These are phyloP conservation scores for Anthracocystis panici-leucophaei DNA, from an alignment of 1,284 basidiomycete genomes.

Conservation along the genomic window DNA sequence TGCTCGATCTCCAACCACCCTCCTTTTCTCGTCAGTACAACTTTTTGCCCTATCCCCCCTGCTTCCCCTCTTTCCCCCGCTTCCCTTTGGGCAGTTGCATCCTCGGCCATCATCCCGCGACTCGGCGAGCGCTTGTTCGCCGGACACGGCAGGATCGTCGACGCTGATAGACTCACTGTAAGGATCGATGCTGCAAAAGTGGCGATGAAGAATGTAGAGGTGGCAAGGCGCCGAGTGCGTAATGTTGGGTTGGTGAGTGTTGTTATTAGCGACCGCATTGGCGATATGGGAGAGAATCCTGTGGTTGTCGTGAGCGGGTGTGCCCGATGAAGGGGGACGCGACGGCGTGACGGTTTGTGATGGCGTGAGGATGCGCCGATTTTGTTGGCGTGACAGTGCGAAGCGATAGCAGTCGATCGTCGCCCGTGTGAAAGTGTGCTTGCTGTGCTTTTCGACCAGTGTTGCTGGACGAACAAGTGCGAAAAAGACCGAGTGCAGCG, in stretches of 20 bases:
- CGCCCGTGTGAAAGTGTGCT: too few relatives aligned
- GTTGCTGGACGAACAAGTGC: too few relatives aligned
- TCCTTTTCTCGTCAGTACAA: constrained; percentile 44
- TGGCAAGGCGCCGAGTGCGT: constrained; percentile 36
- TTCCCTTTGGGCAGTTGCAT: background rate
- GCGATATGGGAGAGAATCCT: too few relatives aligned
- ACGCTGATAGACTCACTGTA: constrained; percentile 54
- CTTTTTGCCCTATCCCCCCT: constrained; percentile 39
- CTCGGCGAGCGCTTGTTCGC: constrained; percentile 27
- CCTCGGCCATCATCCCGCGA: constrained; percentile 21
- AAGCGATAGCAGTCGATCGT: too few relatives aligned
- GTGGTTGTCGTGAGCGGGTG: too few relatives aligned
- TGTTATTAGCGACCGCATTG: constrained; percentile 16
- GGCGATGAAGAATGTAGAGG: constrained; percentile 49
- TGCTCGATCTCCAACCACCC: constrained; percentile 60
- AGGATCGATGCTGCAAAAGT: constrained; percentile 56
- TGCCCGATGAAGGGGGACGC: background rate
- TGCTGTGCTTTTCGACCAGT: too few relatives aligned
- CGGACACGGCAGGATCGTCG: constrained; percentile 58
- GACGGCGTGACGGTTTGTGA: background rate
- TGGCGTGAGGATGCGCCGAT: too few relatives aligned
- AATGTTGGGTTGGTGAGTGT: constrained; percentile 28
- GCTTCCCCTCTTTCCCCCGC: background rate
- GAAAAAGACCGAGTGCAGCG: too few relatives aligned
- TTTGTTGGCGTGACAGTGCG: too few relatives aligned